Evolutionary conservation across 2,329 filamentous ascomycete genomes (phyloP).

Genomic region (Pseudocercospora macadamiae): DNA sequence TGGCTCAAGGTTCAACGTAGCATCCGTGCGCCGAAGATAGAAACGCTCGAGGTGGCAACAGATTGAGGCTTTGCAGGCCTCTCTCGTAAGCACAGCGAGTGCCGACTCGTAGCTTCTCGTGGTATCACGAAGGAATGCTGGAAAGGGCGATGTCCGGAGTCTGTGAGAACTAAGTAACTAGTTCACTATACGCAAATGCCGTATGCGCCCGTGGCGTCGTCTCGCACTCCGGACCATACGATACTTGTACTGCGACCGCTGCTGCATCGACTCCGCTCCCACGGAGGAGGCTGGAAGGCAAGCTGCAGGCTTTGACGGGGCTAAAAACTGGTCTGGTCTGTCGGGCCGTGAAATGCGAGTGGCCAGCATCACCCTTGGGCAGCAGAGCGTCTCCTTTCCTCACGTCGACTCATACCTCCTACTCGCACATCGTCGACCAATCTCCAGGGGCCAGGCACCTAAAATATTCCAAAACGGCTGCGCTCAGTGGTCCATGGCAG

Average conservation of each 20-base stretch:
- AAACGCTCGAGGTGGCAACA: background rate
- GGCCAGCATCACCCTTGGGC: background rate
- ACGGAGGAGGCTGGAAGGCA: background rate
- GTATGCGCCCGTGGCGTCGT: background rate
- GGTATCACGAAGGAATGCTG: too few species aligned
- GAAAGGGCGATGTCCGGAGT: background rate
- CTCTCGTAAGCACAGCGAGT: background rate
- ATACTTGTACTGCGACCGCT: background rate
- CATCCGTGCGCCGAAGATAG: background rate
- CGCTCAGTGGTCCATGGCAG: background rate
- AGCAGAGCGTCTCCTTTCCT: background rate
- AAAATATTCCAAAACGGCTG: background rate
- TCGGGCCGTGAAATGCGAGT: background rate
- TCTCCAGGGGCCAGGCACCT: slow-evolving; percentile 3
- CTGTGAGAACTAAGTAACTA: too few species aligned
- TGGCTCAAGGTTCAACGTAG: background rate
- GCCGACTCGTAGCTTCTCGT: background rate
- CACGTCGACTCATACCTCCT: background rate
- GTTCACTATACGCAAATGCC: too few species aligned
- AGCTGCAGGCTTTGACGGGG: background rate
- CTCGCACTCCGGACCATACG: background rate
- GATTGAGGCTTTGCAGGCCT: background rate
- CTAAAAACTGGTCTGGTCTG: background rate
- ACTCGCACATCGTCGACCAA: background rate
- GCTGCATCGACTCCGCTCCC: too few species aligned